phyloP scores from a whole-genome alignment of 108 stramenopile species.

The Discostella stelligeroides region DNA sequence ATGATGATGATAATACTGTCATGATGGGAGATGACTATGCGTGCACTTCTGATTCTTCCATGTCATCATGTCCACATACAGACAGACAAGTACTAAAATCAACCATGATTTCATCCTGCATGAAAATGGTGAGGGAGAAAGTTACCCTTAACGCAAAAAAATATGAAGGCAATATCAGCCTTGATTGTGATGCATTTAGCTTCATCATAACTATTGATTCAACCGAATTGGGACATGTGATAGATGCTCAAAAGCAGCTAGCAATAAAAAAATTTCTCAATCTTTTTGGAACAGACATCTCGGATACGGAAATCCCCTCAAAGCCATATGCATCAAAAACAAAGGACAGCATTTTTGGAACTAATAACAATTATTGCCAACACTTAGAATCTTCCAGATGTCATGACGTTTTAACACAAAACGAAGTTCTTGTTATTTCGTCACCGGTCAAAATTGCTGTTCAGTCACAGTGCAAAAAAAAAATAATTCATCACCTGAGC shows the following conservation, averaged over 20 bases:
- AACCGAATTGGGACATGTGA: neutral
- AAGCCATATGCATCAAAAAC: too few species aligned
- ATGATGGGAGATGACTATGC: too few species aligned
- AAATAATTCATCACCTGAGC: neutral
- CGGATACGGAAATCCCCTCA: neutral
- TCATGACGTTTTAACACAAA: too few species aligned
- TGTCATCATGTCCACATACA: too few species aligned
- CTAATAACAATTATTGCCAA: neutral
- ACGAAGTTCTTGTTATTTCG: too few species aligned
- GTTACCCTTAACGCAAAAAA: neutral
- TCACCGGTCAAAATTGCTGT: neutral
- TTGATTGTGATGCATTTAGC: conserved; percentile 2
- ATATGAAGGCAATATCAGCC: neutral
- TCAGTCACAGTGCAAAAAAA: neutral
- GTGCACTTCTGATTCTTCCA: too few species aligned
- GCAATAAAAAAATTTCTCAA: neutral
- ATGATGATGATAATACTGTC: too few species aligned
- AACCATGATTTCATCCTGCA: neutral
- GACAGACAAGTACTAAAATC: too few species aligned
- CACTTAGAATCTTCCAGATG: too few species aligned
- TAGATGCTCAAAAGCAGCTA: neutral
- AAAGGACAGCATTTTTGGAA: too few species aligned
- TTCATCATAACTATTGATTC: neutral
- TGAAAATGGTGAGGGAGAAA: neutral
- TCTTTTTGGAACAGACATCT: neutral